Evolutionary conservation across 768 basidiomycete species (phyloP).

Genomic region (Phylloporus sp.): DNA sequence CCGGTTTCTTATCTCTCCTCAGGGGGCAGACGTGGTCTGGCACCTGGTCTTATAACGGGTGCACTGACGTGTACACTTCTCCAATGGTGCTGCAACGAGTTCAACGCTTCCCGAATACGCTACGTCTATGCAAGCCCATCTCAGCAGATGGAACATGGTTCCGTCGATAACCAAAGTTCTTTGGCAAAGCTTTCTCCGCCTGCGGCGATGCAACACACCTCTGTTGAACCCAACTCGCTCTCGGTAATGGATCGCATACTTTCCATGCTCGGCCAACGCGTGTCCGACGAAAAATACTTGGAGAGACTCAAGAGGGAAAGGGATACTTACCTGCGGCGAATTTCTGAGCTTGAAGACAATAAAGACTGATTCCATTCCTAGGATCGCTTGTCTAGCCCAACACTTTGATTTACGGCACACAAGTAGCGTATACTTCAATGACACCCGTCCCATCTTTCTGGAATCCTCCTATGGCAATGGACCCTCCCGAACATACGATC

Average conservation of each 20-base stretch:
- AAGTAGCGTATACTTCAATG: constrained; percentile 53
- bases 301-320: constrained; percentile 52
- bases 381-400: not conserved
- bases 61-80: constrained; percentile 53
- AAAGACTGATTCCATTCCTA: not conserved
- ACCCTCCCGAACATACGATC: constrained; percentile 43
- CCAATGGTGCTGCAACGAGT: constrained; percentile 68
- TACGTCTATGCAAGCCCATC: constrained; percentile 38
- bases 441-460: constrained; percentile 51
- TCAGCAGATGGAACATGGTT: not conserved
- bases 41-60: constrained; percentile 58
- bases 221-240: not conserved
- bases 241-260: constrained; percentile 37
- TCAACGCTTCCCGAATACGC: constrained; percentile 55
- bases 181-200: constrained; percentile 1
- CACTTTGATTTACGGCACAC: not conserved
- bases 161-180: not conserved
- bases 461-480: constrained; percentile 60
- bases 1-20: constrained; percentile 4
- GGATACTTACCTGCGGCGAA: constrained; percentile 48
- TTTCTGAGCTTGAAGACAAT: constrained; percentile 49
- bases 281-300: constrained; percentile 74
- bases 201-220: constrained; percentile 14
- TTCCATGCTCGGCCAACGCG: constrained; percentile 30
- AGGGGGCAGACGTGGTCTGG: constrained; percentile 60